These are phyloP conservation scores for Aspergillus pseudoglaucus DNA, from an alignment of 2,329 filamentous ascomycete genomes.

Conservation along the genomic window DNA sequence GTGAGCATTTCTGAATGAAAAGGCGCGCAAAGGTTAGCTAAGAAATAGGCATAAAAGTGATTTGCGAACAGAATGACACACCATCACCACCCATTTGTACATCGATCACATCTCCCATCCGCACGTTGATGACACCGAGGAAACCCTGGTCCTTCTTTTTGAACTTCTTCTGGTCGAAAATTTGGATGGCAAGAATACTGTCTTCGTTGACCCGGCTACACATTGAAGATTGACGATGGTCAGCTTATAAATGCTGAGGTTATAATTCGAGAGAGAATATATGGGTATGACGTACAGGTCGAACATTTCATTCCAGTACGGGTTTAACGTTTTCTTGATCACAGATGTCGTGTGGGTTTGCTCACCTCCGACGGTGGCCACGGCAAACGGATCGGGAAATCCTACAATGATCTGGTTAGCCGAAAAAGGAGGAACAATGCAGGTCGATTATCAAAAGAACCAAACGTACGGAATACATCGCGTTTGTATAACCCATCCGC, in stretches of 20 bases:
- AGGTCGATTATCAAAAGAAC: slow-evolving; percentile 5
- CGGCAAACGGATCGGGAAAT: slow-evolving; percentile 95
- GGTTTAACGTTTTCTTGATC: slow-evolving; percentile 94
- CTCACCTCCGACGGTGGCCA: slow-evolving; percentile 93
- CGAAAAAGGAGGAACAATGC: background rate
- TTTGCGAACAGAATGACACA: slow-evolving; percentile 41
- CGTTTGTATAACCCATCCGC: slow-evolving; percentile 98
- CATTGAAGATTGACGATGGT: slow-evolving; percentile 11
- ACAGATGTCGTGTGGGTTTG: slow-evolving; percentile 97
- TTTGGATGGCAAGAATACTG: slow-evolving; percentile 93
- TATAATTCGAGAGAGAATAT: background rate
- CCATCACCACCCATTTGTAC: slow-evolving; percentile 84
- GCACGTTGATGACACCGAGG: slow-evolving; percentile 93
- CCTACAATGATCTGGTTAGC: slow-evolving; percentile 47
- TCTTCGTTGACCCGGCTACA: slow-evolving; percentile 82
- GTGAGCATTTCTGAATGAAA: slow-evolving; percentile 78
- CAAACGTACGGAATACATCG: slow-evolving; percentile 89
- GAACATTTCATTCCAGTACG: slow-evolving; percentile 99
- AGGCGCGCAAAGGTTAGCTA: slow-evolving; percentile 8
- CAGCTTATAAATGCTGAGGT: background rate
- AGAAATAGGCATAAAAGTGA: background rate
- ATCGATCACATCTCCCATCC: slow-evolving; percentile 90
- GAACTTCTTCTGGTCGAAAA: slow-evolving; percentile 99
- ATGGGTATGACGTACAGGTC: slow-evolving; percentile 66
- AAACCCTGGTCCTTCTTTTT: slow-evolving; percentile 99